These are phyloP conservation scores for Erucastrum elatum DNA, from an alignment of 345 rosid genomes.

Conservation along the genomic window DNA sequence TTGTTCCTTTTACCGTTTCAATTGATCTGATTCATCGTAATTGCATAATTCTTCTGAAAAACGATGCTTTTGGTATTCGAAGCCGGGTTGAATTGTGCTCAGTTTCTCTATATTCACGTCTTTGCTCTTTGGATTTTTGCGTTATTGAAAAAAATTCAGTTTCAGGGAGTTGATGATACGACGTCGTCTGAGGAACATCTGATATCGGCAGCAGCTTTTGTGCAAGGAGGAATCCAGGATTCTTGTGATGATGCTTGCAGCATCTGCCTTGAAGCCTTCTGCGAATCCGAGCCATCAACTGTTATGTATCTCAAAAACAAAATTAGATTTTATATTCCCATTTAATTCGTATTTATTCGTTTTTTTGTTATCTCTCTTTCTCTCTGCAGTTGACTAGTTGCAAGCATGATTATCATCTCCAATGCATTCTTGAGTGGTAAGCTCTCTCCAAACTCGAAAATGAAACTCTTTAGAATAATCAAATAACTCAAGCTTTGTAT, in stretches of 20 bases:
- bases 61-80: background rate
- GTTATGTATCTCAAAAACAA: conserved; percentile 37
- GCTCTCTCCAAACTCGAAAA: background rate
- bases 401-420: conserved; percentile 98
- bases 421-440: conserved; percentile 97
- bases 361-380: background rate
- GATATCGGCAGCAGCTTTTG: conserved; percentile 94
- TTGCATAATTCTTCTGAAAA: background rate
- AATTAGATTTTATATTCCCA: background rate
- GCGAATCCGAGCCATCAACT: conserved; percentile 83
- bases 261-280: conserved; percentile 88
- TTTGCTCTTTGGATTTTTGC: background rate
- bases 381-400: conserved; percentile 65
- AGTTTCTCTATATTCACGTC: background rate
- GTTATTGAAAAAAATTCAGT: background rate
- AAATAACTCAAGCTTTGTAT: background rate
- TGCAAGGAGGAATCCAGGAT: conserved; percentile 96
- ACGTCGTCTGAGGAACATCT: conserved; percentile 59
- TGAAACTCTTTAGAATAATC: background rate
- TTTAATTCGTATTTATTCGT: background rate
- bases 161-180: conserved; percentile 54
- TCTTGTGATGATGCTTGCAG: conserved; percentile 98
- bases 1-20: background rate
- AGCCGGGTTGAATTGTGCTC: background rate
- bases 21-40: conserved; percentile 10